Conservation (phyloP, 768 basidiomycete genomes). For the Mycena polygramma region DNA sequence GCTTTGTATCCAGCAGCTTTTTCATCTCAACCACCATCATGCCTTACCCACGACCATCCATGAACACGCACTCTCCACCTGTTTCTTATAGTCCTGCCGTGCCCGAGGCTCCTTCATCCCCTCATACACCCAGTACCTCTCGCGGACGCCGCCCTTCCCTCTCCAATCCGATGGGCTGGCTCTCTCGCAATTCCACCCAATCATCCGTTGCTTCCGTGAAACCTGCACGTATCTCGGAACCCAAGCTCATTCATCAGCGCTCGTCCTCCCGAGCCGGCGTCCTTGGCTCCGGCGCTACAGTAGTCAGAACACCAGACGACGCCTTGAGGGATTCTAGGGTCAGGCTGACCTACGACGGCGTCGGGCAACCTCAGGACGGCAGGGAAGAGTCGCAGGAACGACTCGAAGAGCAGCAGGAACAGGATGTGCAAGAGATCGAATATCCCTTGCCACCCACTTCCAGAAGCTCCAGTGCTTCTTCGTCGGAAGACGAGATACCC, state of each 20-base stretch:
- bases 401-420: neutral
- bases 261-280: constrained; percentile 59
- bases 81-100: constrained; percentile 40
- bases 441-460: constrained; percentile 26
- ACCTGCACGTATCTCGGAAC: constrained; percentile 56
- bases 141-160: constrained; percentile 52
- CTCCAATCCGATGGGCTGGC: constrained; percentile 66
- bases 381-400: neutral
- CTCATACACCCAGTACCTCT: constrained; percentile 44
- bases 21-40: constrained; percentile 40
- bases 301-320: constrained; percentile 86
- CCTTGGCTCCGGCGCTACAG: constrained; percentile 79
- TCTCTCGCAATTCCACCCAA: constrained; percentile 56
- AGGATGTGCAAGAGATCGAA: constrained; percentile 15
- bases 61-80: constrained; percentile 38
- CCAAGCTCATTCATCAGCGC: constrained; percentile 58
- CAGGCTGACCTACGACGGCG: constrained; percentile 52
- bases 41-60: constrained; percentile 36
- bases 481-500: constrained; percentile 40
- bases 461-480: constrained; percentile 12
- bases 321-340: constrained; percentile 70
- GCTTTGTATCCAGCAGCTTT: constrained; percentile 8
- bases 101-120: constrained; percentile 36
- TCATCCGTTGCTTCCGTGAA: constrained; percentile 43
- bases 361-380: constrained; percentile 28